Percentiles rank a stretch among this genome's conserved stretches.
Conservation (phyloP, 495 filamentous ascomycete genomes). For the Cercophora sp. region DNA sequence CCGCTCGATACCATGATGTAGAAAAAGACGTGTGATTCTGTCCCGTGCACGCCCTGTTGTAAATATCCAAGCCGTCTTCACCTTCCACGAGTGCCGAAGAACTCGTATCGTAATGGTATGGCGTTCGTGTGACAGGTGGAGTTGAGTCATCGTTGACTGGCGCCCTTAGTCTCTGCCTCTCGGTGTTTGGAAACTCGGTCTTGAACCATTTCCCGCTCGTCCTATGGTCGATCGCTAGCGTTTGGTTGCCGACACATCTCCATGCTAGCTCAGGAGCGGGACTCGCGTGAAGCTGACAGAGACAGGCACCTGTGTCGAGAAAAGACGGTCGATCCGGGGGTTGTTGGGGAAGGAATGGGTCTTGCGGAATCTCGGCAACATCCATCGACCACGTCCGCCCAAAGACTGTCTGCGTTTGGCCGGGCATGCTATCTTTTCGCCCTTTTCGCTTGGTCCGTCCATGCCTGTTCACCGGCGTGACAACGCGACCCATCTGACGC, state of each 20-base stretch:
- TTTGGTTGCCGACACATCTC: conserved; percentile 39
- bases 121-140: conserved; percentile 20
- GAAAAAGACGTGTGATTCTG: conserved; percentile 28
- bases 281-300: conserved; percentile 30
- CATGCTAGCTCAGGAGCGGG: conserved; percentile 20
- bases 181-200: conserved; percentile 2
- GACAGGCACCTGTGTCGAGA: conserved; percentile 36
- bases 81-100: conserved; percentile 12
- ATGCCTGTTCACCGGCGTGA: too few relatives aligned
- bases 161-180: conserved; percentile 4
- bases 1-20: conserved; percentile 28
- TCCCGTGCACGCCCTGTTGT: conserved; percentile 32
- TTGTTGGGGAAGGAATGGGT: conserved; percentile 31
- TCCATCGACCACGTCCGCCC: background rate
- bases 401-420: background rate
- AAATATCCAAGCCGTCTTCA: conserved; percentile 14
- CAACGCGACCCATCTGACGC: too few relatives aligned
- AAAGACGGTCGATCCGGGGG: conserved; percentile 29
- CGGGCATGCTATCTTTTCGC: background rate
- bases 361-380: conserved; percentile 15
- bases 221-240: conserved; percentile 20
- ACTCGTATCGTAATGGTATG: conserved; percentile 10
- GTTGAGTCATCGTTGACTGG: conserved; percentile 27
- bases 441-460: too few relatives aligned
- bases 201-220: conserved; percentile 41